Base-by-base conservation (phyloP, 345 rosid species). In the Eucalyptus dawsonii region DNA sequence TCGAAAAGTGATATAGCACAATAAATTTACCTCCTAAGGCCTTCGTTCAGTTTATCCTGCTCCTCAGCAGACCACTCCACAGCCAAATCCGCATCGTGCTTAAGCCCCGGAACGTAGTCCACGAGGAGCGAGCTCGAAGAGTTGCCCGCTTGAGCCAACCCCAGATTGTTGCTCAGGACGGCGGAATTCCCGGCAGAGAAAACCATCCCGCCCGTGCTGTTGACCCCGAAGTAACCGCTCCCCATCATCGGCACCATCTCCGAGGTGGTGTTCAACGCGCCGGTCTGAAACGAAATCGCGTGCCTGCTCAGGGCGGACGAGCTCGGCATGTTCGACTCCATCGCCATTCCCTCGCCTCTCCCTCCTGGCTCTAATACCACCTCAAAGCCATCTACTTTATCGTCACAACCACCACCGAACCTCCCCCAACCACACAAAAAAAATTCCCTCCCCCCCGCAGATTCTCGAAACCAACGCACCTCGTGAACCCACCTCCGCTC, bases 41-140 rank as follows among this genome's bases (percentile, higher is more conserved):
- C 97, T 83, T 95, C 95, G 65, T 95, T 95, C 90, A 97, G 91
- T 87, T 90, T 96, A 88, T 88, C 90, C 92, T 96, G 99, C 88
- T 97, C 99, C 2, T 96, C 97, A 2, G 88, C 91, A 54, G 99
- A 95, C 99, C 99, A 97, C 89, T 96, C 99, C 8, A 93, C 96
- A 31, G 97, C 94, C 89, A 97, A 88, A 17, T 94, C 95, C 2
- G 97, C 87, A 31, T 97, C 98, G 37, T 90, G 92, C 89, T 93
- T 95, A 53, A 93, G 92, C 60, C 94, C 97, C 24, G 96, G 92
- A 86, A 91, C 91, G 7, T 95, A 94, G 91, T 95, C 99, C 89
- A 94, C 87, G 88, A 93, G 91, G 89, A 91, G 93, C 31, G 98
- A 95, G 88, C 93, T 86, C 87, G 95, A 91, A 50, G 94, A 92